Conservation (phyloP, 2,329 filamentous ascomycete genomes). For the Fusarium sp. region DNA sequence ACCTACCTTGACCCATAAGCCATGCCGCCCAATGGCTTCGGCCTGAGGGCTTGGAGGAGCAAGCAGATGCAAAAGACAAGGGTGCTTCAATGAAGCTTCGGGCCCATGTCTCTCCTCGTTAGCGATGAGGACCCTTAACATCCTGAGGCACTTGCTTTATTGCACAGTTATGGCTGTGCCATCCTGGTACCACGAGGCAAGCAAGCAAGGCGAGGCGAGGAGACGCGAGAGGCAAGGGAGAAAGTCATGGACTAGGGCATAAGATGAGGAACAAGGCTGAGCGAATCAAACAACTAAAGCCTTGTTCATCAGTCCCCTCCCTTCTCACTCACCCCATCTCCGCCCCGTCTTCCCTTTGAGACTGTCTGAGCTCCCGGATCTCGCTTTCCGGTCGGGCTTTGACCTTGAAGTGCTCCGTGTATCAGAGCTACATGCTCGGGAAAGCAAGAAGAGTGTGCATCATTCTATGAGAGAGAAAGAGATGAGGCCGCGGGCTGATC, state of each 20-base stretch:
- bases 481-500: slow-evolving; percentile 20
- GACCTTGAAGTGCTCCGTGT: slow-evolving; percentile 24
- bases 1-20: slow-evolving; percentile 30
- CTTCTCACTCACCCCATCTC: slow-evolving; percentile 28
- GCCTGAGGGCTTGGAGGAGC: slow-evolving; percentile 21
- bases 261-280: slow-evolving; percentile 37
- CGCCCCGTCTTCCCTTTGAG: slow-evolving; percentile 26
- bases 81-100: slow-evolving; percentile 11
- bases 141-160: slow-evolving; percentile 19
- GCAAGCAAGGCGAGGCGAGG: slow-evolving; percentile 32
- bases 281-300: slow-evolving; percentile 34
- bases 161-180: slow-evolving; percentile 27
- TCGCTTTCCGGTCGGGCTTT: slow-evolving; percentile 31
- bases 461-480: not conserved
- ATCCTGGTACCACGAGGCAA: slow-evolving; percentile 39
- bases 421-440: slow-evolving; percentile 11
- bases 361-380: slow-evolving; percentile 29
- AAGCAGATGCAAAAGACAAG: slow-evolving; percentile 23
- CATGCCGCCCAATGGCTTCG: slow-evolving; percentile 29
- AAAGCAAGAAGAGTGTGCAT: slow-evolving; percentile 4
- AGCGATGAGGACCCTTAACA: slow-evolving; percentile 22
- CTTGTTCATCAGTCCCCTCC: slow-evolving; percentile 27
- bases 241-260: slow-evolving; percentile 17
- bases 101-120: slow-evolving; percentile 21
- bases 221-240: slow-evolving; percentile 27